phyloP scores from a whole-genome alignment of 257 asterid genomes.

The Linaria vulgaris region DNA sequence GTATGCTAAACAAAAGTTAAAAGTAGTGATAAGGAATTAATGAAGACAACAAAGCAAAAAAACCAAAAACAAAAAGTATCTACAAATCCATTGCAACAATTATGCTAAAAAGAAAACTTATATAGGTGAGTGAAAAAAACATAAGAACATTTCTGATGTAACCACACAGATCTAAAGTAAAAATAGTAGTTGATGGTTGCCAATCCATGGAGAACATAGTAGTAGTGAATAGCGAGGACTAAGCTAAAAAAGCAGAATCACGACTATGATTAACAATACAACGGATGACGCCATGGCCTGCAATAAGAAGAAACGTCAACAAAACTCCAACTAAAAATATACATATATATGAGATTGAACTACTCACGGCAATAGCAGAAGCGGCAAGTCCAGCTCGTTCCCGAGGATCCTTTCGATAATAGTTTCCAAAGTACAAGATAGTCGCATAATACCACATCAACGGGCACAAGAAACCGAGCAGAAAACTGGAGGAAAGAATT shows the following conservation, averaged over 20 bases:
- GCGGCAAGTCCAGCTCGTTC: conserved; percentile 99
- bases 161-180: too few relatives aligned
- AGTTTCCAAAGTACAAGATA: conserved; percentile 76
- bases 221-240: too few relatives aligned
- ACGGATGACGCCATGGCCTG: conserved; percentile 47
- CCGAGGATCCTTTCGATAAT: conserved; percentile 90
- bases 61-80: too few relatives aligned
- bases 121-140: too few relatives aligned
- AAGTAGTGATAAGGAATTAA: too few relatives aligned
- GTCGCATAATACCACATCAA: conserved; percentile 94
- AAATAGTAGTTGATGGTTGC: not conserved
- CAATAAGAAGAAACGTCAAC: conserved; percentile 11
- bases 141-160: too few relatives aligned
- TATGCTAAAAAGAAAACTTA: too few relatives aligned
- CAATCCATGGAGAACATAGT: not conserved
- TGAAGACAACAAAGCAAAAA: too few relatives aligned
- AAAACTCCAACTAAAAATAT: not conserved
- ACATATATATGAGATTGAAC: not conserved
- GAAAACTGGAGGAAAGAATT: conserved; percentile 42
- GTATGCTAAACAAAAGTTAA: too few relatives aligned
- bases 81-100: too few relatives aligned
- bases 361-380: conserved; percentile 67
- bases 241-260: conserved; percentile 39
- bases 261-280: conserved; percentile 30
- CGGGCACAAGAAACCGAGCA: conserved; percentile 82